phyloP scores from a whole-genome alignment of 2,329 filamentous ascomycete genomes.

The Stemphylium beticola region DNA sequence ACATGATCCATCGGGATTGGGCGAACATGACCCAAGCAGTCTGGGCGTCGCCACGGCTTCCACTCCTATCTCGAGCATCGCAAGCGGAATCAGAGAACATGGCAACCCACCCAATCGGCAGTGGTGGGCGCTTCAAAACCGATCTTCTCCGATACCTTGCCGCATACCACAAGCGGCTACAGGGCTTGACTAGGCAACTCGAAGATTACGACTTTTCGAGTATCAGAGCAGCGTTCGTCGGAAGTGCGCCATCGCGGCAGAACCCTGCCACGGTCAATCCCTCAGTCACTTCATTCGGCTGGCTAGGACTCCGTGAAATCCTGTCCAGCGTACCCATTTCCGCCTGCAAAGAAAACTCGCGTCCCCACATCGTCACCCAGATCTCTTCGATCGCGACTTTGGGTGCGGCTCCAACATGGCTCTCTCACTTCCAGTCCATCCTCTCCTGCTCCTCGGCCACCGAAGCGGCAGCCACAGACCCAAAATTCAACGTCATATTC shows the following conservation, averaged over 20 bases:
- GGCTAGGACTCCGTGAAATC: conserved; percentile 69
- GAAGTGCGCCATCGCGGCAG: conserved; percentile 76
- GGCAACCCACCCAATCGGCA: conserved; percentile 55
- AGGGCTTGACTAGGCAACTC: conserved; percentile 64
- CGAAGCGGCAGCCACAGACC: conserved; percentile 48
- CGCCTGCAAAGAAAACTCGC: conserved; percentile 41
- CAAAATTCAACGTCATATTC: conserved; percentile 75
- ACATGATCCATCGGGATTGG: conserved; percentile 91
- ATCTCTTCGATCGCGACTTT: conserved; percentile 85
- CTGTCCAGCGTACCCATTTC: conserved; percentile 57
- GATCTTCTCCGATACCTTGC: conserved; percentile 76
- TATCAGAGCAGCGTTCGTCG: conserved; percentile 74
- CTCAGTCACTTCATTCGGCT: conserved; percentile 71
- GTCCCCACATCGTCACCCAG: conserved; percentile 61
- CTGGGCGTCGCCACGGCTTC: conserved; percentile 77
- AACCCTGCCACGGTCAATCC: conserved; percentile 53
- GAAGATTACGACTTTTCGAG: conserved; percentile 70
- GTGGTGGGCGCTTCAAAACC: conserved; percentile 73
- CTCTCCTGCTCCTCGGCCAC: conserved; percentile 20
- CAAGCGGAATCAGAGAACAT: neutral
- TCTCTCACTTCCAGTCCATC: conserved; percentile 61
- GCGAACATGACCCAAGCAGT: conserved; percentile 84
- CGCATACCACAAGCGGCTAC: conserved; percentile 69
- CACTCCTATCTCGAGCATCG: conserved; percentile 46
- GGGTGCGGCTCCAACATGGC: conserved; percentile 73